A percentile compares a stretch with the other conserved stretches of the same genome.
Conservation (phyloP, 495 filamentous ascomycete genomes). For the Neurospora sp. region DNA sequence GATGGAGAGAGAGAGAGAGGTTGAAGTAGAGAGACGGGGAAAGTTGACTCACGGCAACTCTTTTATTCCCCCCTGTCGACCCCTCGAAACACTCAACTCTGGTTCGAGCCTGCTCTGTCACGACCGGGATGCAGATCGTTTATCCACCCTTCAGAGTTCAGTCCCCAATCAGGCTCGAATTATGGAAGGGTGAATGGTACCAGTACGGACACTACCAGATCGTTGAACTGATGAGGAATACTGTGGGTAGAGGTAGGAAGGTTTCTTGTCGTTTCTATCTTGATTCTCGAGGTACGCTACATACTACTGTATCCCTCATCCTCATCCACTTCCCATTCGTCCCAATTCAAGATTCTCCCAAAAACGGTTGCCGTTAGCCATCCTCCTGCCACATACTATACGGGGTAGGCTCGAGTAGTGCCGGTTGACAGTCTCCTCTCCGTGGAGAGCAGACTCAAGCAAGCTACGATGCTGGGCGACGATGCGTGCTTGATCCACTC, state of each 20-base stretch:
- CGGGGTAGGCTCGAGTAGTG: neutral
- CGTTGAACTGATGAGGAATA: neutral
- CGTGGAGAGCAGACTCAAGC: neutral
- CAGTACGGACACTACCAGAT: neutral
- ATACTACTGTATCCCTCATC: neutral
- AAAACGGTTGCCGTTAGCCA: too few species aligned
- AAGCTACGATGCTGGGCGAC: neutral
- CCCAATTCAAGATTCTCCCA: neutral
- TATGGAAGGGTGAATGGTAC: rapidly evolving
- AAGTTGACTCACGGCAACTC: neutral
- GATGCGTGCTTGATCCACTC: neutral
- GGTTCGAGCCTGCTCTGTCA: neutral
- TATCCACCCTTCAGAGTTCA: neutral
- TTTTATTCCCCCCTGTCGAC: neutral
- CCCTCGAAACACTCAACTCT: neutral
- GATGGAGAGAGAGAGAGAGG: neutral
- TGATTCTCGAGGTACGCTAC: neutral
- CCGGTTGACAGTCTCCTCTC: neutral
- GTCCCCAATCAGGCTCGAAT: neutral
- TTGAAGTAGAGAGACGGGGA: neutral
- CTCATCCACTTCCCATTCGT: neutral
- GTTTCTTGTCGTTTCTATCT: neutral
- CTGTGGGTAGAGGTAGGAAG: neutral
- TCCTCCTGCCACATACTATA: neutral
- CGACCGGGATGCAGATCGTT: neutral